Percentiles rank a stretch among this genome's conserved stretches.
Evolutionary conservation across 75 land plant species (phyloP).

Genomic region (Selaginella moellendorffii): DNA sequence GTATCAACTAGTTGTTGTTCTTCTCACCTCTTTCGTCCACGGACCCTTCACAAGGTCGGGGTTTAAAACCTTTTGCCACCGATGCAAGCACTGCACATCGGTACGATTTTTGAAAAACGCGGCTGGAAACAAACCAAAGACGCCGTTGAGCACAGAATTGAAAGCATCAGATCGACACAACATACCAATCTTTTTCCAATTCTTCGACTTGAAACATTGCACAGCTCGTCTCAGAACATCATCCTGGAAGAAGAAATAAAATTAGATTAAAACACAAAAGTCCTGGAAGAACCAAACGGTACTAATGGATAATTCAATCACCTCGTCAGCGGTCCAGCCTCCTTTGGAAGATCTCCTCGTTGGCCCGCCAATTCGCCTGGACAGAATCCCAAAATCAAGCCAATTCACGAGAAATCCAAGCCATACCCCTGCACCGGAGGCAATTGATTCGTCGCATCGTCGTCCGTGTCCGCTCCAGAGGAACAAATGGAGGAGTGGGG

Average conservation of each 20-base stretch:
- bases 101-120: slow-evolving; percentile 64
- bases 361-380: slow-evolving; percentile 59
- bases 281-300: background rate
- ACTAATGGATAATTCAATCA: slow-evolving; percentile 9
- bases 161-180: background rate
- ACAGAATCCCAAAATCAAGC: background rate
- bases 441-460: slow-evolving; percentile 35
- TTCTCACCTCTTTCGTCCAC: slow-evolving; percentile 75
- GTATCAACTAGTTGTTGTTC: too few relatives aligned
- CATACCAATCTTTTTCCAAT: slow-evolving; percentile 86
- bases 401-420: slow-evolving; percentile 24
- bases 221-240: slow-evolving; percentile 53
- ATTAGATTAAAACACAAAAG: background rate
- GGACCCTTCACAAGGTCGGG: slow-evolving; percentile 86
- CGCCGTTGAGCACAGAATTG: background rate
- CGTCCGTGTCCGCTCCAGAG: slow-evolving; percentile 44
- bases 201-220: slow-evolving; percentile 50
- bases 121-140: slow-evolving; percentile 33
- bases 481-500: slow-evolving; percentile 22
- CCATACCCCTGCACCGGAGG: slow-evolving; percentile 35
- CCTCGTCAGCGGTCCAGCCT: slow-evolving; percentile 71
- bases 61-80: slow-evolving; percentile 90
- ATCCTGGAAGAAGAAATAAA: slow-evolving; percentile 35
- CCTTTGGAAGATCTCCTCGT: slow-evolving; percentile 64
- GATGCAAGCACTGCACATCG: slow-evolving; percentile 79